A percentile compares a stretch with the other conserved stretches of the same genome.
Evolutionary conservation across 169 alveolate species (phyloP).

Genomic region (Cryptosporidium viatorum): DNA sequence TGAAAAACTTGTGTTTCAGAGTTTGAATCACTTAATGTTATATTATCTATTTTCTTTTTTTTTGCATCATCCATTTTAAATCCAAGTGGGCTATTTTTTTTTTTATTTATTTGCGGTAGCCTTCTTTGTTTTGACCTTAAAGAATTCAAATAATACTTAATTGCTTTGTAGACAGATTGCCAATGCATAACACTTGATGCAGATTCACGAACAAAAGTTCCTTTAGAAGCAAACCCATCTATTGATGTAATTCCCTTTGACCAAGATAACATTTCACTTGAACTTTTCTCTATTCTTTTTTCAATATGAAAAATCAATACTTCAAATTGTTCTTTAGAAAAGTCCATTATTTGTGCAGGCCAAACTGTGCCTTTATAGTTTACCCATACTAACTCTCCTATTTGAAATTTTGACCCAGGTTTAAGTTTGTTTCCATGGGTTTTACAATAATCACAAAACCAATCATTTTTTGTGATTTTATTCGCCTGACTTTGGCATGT

Average conservation of each 20-base stretch:
- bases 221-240: slow-evolving; percentile 67
- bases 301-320: slow-evolving; percentile 44
- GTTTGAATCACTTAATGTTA: not conserved
- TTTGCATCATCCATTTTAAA: not conserved
- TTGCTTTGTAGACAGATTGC: slow-evolving; percentile 56
- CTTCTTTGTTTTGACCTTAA: slow-evolving; percentile 48
- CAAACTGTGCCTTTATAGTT: slow-evolving; percentile 32
- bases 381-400: slow-evolving; percentile 69
- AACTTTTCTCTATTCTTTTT: slow-evolving; percentile 19
- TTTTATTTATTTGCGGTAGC: slow-evolving; percentile 10
- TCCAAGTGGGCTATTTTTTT: not conserved
- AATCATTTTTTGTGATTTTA: slow-evolving; percentile 31
- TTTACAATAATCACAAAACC: slow-evolving; percentile 62
- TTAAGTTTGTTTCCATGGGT: not conserved
- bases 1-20: not conserved
- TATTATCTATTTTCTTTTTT: slow-evolving; percentile 8
- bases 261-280: slow-evolving; percentile 46
- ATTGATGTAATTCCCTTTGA: slow-evolving; percentile 40
- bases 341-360: slow-evolving; percentile 60
- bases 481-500: slow-evolving; percentile 17
- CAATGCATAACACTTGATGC: slow-evolving; percentile 31
- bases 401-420: slow-evolving; percentile 41
- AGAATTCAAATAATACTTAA: slow-evolving; percentile 41
- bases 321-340: slow-evolving; percentile 22
- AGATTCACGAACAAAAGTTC: slow-evolving; percentile 52